Base-by-base conservation (phyloP, 371 early-diverging fungal genomes). In the Umbelopsis sp. region DNA sequence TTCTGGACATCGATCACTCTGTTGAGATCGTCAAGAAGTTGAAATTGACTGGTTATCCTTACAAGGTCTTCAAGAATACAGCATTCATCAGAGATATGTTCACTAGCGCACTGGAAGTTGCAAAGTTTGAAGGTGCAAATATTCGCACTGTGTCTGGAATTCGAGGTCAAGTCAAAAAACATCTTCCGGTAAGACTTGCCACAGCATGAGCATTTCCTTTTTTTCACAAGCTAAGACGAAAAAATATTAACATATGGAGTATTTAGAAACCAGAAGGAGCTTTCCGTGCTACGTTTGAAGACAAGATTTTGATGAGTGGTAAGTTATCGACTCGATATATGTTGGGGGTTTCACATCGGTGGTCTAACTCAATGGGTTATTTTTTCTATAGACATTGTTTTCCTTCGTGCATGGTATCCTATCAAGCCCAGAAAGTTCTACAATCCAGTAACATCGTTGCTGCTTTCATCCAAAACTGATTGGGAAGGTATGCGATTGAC, bases 61-160 rank as follows among this genome's bases (percentile, higher is more conserved):
- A 86, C 78, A 96, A 98, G 81, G 92, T 99, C 51, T 93, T 91
- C 85, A 96, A 94, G 73, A 99, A 99, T 83, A 98, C 99, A 12
- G 99, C 98, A n/a, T 97, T 98, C 74, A 88, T 99, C 72, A 96
- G 94, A 80, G 94, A 97, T 75, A 99, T 99, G 99, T 99, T 99
- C 82, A 96, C 92, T n/a, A 92, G 95, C 24, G 84, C 94, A 18
- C 84, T 99, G 20, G 99, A 99, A 79, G 99, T 99, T n/a, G 95
- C 95, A 71, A 96, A 97, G 81, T 99, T 99, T 78, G 96, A 97
- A 80, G 97, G 98, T 37, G 99, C 98, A 4, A 88, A 87, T 52
- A 90, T 99, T 65, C 91, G 97, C 46, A 99, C 98, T 0, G 99
- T 98, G 18, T 93, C 94, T 72, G 99, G 99, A 32, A 95, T 99